Evolutionary conservation across 768 basidiomycete genomes (phyloP).

Genomic region (Phlegmacium glaucopus): DNA sequence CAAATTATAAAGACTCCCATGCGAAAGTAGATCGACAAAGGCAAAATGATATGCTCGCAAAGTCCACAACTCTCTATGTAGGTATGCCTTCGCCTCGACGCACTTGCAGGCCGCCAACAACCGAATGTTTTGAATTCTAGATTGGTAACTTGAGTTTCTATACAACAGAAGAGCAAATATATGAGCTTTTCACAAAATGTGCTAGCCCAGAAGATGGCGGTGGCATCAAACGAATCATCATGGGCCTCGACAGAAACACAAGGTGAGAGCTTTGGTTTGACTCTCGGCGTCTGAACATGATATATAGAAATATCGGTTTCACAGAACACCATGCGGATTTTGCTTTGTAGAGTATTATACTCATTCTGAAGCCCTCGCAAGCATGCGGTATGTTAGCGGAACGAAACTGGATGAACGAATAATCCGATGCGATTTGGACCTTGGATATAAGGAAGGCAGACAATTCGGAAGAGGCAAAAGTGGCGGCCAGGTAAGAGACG

Average conservation of each 20-base stretch:
- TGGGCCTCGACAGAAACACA: constrained; percentile 90
- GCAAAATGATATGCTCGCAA: constrained; percentile 77
- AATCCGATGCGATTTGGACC: constrained; percentile 95
- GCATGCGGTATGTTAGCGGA: constrained; percentile 93
- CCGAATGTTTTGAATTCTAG: constrained; percentile 32
- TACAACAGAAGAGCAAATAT: constrained; percentile 95
- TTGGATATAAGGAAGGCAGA: constrained; percentile 93
- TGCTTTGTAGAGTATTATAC: constrained; percentile 98
- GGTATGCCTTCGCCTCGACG: constrained; percentile 29
- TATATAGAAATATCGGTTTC: constrained; percentile 12
- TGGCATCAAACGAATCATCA: constrained; percentile 91
- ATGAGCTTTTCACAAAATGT: constrained; percentile 90
- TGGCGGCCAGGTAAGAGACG: constrained; percentile 95
- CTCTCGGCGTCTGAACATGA: not conserved
- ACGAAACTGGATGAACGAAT: constrained; percentile 98
- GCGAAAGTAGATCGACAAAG: constrained; percentile 71
- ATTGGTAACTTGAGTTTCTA: constrained; percentile 93
- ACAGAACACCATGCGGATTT: constrained; percentile 88
- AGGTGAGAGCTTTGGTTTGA: constrained; percentile 42
- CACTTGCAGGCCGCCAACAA: not conserved
- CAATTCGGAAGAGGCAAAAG: constrained; percentile 98
- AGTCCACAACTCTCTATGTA: constrained; percentile 90
- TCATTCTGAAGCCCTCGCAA: constrained; percentile 88
- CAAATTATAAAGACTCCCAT: constrained; percentile 96
- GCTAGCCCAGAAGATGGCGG: constrained; percentile 83